A percentile compares a stretch with the other conserved stretches of the same genome.
These are phyloP conservation scores for Pyrus bretschneideri DNA, from an alignment of 306 rosid species.

Conservation along the genomic window DNA sequence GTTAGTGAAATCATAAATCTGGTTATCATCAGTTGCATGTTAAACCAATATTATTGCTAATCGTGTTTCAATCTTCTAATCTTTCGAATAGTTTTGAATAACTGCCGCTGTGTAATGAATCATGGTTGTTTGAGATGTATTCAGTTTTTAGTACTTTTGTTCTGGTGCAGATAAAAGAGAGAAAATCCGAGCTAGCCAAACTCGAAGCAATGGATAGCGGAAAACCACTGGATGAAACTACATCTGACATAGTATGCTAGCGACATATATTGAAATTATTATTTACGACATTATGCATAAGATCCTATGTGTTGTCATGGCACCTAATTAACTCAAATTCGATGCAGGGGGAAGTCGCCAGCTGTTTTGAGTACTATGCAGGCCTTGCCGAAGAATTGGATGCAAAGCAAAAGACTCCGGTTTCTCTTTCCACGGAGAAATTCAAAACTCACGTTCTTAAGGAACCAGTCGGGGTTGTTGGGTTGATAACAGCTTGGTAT, in stretches of 20 bases:
- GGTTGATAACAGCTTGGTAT: slow-evolving; percentile 82
- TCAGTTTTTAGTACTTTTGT: background rate
- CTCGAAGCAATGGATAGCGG: slow-evolving; percentile 73
- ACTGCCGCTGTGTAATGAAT: background rate
- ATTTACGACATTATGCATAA: background rate
- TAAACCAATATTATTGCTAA: background rate
- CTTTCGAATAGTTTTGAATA: background rate
- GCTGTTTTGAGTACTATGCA: slow-evolving; percentile 86
- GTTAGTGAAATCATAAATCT: background rate
- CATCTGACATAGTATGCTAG: slow-evolving; percentile 62
- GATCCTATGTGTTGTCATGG: background rate
- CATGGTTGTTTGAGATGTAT: background rate
- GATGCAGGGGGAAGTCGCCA: slow-evolving; percentile 82
- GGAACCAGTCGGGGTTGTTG: slow-evolving; percentile 90
- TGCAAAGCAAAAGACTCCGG: slow-evolving; percentile 61
- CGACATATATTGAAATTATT: background rate
- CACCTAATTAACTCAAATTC: background rate
- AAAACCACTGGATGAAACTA: slow-evolving; percentile 83
- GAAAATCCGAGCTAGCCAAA: slow-evolving; percentile 48
- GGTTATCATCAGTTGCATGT: background rate
- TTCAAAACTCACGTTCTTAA: slow-evolving; percentile 57
- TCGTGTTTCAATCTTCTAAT: background rate
- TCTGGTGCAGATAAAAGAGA: slow-evolving; percentile 46
- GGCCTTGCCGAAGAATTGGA: slow-evolving; percentile 88
- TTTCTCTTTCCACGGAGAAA: slow-evolving; percentile 66